Conservation (phyloP, 768 basidiomycete genomes). For the Trametes cubensis region DNA sequence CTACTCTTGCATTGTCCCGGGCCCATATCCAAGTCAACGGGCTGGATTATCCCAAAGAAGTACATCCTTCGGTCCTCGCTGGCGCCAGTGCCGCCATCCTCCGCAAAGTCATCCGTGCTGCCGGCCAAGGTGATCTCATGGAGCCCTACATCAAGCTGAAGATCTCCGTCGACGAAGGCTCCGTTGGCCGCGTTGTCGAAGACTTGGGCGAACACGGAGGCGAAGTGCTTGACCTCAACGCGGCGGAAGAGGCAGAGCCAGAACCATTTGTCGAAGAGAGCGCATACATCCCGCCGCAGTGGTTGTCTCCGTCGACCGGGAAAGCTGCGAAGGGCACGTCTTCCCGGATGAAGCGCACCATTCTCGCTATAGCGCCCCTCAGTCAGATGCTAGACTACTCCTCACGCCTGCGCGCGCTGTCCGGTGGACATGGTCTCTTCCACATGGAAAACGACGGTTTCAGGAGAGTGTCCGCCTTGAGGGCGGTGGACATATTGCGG, state of each 20-base stretch:
- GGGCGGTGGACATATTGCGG: slow-evolving; percentile 71
- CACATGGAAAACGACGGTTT: slow-evolving; percentile 84
- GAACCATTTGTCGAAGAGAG: slow-evolving; percentile 59
- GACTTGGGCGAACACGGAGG: slow-evolving; percentile 84
- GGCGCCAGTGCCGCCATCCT: slow-evolving; percentile 63
- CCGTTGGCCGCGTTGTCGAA: slow-evolving; percentile 76
- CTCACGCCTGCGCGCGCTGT: slow-evolving; percentile 73
- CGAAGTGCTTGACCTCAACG: slow-evolving; percentile 69
- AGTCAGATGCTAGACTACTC: slow-evolving; percentile 83
- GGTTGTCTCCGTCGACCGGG: slow-evolving; percentile 71
- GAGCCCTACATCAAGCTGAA: slow-evolving; percentile 79
- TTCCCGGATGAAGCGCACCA: slow-evolving; percentile 56
- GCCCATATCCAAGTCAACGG: slow-evolving; percentile 57
- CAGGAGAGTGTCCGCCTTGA: slow-evolving; percentile 58
- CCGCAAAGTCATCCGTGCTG: slow-evolving; percentile 59
- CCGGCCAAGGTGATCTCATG: slow-evolving; percentile 72
- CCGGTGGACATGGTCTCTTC: slow-evolving; percentile 81
- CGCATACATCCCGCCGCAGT: slow-evolving; percentile 74
- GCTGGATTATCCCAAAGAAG: slow-evolving; percentile 43
- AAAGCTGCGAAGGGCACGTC: slow-evolving; percentile 34
- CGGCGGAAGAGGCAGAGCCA: slow-evolving; percentile 40
- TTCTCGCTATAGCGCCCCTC: slow-evolving; percentile 76
- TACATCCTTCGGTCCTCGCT: slow-evolving; percentile 32
- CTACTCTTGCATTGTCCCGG: slow-evolving; percentile 68
- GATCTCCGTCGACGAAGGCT: slow-evolving; percentile 65